Conservation (phyloP, 768 basidiomycete genomes). For the Lepiota subincarnata region DNA sequence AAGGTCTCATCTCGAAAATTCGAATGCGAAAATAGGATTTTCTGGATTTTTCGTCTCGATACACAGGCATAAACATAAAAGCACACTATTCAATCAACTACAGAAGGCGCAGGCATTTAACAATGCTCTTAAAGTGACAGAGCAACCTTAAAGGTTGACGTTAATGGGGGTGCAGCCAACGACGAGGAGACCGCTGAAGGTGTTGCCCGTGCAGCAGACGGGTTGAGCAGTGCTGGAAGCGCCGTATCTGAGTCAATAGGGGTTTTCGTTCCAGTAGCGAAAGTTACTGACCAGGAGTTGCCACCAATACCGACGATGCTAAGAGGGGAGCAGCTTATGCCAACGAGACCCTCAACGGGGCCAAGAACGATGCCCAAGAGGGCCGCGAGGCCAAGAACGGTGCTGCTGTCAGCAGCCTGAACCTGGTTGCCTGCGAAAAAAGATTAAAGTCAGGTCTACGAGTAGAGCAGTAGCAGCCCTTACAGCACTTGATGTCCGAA, state of each 20-base stretch:
- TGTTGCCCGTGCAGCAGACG: conserved; percentile 28
- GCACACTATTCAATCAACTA: neutral
- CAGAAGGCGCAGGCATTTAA: no score
- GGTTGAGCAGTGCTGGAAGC: conserved; percentile 20
- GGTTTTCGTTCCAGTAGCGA: neutral
- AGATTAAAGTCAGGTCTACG: neutral
- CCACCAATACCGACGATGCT: conserved; percentile 22
- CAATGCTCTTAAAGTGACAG: no score
- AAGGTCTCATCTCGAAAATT: no score
- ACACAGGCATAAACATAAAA: no score
- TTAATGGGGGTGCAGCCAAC: conserved; percentile 28
- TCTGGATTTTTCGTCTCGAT: no score
- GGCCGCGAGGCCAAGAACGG: conserved; percentile 19
- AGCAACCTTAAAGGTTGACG: conserved; percentile 17
- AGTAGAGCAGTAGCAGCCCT: conserved; percentile 3
- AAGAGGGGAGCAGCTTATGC: conserved; percentile 28
- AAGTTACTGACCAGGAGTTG: conserved; percentile 16
- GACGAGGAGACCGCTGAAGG: conserved; percentile 25
- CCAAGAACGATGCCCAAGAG: conserved; percentile 30
- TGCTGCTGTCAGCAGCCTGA: conserved; percentile 11
- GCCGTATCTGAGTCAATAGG: neutral
- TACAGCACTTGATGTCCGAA: conserved; percentile 22
- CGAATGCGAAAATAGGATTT: no score
- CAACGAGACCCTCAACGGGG: neutral
- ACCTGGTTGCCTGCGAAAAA: conserved; percentile 21